These are phyloP conservation scores for Syncephalastrum racemosum DNA, from an alignment of 371 early-diverging fungal species.

Conservation along the genomic window DNA sequence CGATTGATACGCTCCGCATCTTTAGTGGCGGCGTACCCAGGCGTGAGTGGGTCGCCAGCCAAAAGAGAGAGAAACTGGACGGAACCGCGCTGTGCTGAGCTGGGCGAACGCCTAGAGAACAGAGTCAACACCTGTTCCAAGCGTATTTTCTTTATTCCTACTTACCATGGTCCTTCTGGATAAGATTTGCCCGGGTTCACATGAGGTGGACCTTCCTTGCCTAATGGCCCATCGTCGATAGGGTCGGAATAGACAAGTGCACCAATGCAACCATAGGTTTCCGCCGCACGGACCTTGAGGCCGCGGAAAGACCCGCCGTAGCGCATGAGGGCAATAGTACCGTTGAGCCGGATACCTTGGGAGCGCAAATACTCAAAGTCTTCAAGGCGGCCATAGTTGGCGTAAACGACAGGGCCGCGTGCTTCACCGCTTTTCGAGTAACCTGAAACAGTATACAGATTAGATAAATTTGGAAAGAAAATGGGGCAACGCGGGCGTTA, in stretches of 20 bases:
- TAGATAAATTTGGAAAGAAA: background rate
- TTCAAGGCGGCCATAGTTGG: constrained; percentile 61
- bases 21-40: constrained; percentile 56
- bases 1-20: constrained; percentile 51
- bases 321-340: constrained; percentile 60
- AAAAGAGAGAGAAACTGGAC: constrained; percentile 48
- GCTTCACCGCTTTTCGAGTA: constrained; percentile 66
- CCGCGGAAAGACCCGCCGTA: constrained; percentile 61
- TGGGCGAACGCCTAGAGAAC: constrained; percentile 37
- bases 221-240: constrained; percentile 25
- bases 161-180: constrained; percentile 66
- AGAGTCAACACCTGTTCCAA: background rate
- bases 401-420: constrained; percentile 63
- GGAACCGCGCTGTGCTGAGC: constrained; percentile 61
- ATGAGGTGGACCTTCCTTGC: constrained; percentile 28
- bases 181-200: constrained; percentile 52
- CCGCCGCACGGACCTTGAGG: constrained; percentile 64
- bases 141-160: too few species aligned
- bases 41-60: constrained; percentile 70
- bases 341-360: constrained; percentile 48
- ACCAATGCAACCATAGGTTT: constrained; percentile 56
- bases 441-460: background rate
- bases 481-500: background rate
- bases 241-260: constrained; percentile 47
- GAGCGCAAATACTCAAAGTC: constrained; percentile 55